phyloP scores from a whole-genome alignment of 345 rosid genomes.

The Aurinia saxatilis region DNA sequence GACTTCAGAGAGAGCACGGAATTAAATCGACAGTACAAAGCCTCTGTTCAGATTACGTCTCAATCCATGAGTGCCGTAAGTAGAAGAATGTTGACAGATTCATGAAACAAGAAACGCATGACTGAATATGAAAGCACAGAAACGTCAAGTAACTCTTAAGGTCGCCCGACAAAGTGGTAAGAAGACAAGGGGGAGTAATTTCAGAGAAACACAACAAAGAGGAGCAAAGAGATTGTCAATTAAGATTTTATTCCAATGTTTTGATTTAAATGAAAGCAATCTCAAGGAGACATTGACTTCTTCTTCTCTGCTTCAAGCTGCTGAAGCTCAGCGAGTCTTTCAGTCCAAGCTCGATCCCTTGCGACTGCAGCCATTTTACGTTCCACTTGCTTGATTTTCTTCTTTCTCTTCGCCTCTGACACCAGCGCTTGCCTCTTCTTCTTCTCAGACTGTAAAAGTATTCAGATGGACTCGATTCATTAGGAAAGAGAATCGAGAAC shows the following conservation, averaged over 20 bases:
- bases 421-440: constrained; percentile 83
- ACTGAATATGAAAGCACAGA: background rate
- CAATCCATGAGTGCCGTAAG: background rate
- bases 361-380: constrained; percentile 87
- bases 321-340: constrained; percentile 66
- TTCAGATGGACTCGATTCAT: background rate
- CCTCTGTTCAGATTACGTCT: background rate
- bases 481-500: background rate
- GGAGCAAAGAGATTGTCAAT: background rate
- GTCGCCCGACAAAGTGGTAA: background rate
- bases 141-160: constrained; percentile 6
- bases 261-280: constrained; percentile 8
- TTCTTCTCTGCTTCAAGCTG: constrained; percentile 73
- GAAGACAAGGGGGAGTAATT: background rate
- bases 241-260: constrained; percentile 1
- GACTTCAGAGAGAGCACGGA: background rate
- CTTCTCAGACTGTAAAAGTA: constrained; percentile 60
- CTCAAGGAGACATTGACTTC: constrained; percentile 43
- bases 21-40: background rate
- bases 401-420: constrained; percentile 80
- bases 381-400: constrained; percentile 46
- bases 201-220: background rate
- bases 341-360: constrained; percentile 86
- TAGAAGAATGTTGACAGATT: background rate
- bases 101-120: constrained; percentile 7